Percentiles rank a stretch among this genome's conserved stretches.
These are phyloP conservation scores for Mycena vitilis DNA, from an alignment of 768 basidiomycete genomes.

Conservation along the genomic window DNA sequence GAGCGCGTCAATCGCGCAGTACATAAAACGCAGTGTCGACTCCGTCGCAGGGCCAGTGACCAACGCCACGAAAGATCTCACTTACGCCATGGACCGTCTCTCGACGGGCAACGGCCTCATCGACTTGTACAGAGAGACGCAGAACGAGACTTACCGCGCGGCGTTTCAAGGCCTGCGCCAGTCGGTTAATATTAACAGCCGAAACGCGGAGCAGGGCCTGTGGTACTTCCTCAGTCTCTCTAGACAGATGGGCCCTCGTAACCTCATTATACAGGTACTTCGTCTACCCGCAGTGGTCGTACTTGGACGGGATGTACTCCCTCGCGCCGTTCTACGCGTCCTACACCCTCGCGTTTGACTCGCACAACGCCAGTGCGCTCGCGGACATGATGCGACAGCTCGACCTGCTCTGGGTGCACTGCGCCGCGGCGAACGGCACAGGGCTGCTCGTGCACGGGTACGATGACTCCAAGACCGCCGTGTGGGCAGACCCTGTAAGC, in stretches of 20 bases:
- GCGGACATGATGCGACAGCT: slow-evolving; percentile 40
- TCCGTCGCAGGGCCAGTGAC: slow-evolving; percentile 28
- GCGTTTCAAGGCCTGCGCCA: slow-evolving; percentile 35
- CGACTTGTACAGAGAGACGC: slow-evolving; percentile 31
- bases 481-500: slow-evolving; percentile 39
- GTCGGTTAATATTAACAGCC: slow-evolving; percentile 37
- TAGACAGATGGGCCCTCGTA: no score
- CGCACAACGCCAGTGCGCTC: slow-evolving; percentile 32
- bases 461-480: slow-evolving; percentile 39
- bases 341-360: slow-evolving; percentile 37
- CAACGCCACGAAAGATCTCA: slow-evolving; percentile 28
- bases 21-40: slow-evolving; percentile 26
- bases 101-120: slow-evolving; percentile 28
- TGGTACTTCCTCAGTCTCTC: slow-evolving; percentile 29
- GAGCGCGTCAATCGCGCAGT: slow-evolving; percentile 4
- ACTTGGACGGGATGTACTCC: slow-evolving; percentile 44
- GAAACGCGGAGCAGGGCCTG: slow-evolving; percentile 37
- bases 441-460: slow-evolving; percentile 39
- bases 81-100: slow-evolving; percentile 30
- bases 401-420: slow-evolving; percentile 38
- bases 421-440: slow-evolving; percentile 27
- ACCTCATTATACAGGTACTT: slow-evolving; percentile 4
- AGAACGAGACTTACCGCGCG: slow-evolving; percentile 32
- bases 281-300: slow-evolving; percentile 30
- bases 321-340: slow-evolving; percentile 41